Evolutionary conservation across 2,329 filamentous ascomycete species (phyloP).

Genomic region (Mollisiaceae sp.): DNA sequence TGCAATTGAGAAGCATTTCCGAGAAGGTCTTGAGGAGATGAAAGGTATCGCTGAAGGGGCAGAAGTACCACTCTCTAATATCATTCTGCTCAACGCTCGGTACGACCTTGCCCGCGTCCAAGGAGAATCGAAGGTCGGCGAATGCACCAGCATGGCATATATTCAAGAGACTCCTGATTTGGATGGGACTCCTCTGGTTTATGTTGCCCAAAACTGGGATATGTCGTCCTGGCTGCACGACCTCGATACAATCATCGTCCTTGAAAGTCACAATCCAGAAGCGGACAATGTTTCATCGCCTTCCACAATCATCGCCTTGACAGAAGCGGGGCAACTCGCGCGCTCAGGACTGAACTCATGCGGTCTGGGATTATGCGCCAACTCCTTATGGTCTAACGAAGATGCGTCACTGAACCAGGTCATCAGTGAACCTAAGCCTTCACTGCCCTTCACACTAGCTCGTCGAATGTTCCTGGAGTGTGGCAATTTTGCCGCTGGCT

Average conservation of each 20-base stretch:
- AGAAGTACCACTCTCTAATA: slow-evolving; percentile 30
- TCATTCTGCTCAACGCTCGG: slow-evolving; percentile 36
- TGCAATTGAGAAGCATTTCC: slow-evolving; percentile 31
- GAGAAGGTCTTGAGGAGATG: slow-evolving; percentile 30
- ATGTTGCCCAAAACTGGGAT: slow-evolving; percentile 23
- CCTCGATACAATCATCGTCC: slow-evolving; percentile 37
- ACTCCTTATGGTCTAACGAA: slow-evolving; percentile 38
- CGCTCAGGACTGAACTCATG: slow-evolving; percentile 41
- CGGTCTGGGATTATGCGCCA: slow-evolving; percentile 39
- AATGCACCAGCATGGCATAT: slow-evolving; percentile 19
- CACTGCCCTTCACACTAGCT: slow-evolving; percentile 35
- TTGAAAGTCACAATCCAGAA: slow-evolving; percentile 35
- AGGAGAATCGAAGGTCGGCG: not conserved
- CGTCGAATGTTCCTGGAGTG: slow-evolving; percentile 38
- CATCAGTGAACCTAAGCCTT: slow-evolving; percentile 19
- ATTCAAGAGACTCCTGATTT: not conserved
- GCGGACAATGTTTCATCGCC: slow-evolving; percentile 28
- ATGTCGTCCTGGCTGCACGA: slow-evolving; percentile 33
- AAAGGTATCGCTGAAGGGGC: slow-evolving; percentile 37
- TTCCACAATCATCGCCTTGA: slow-evolving; percentile 35
- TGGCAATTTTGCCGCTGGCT: slow-evolving; percentile 27
- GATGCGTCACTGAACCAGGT: slow-evolving; percentile 34
- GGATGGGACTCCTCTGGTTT: not conserved
- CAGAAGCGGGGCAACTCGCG: slow-evolving; percentile 41
- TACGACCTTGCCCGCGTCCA: slow-evolving; percentile 33